Evolutionary conservation across 225 moss, liverwort and hornwort species (phyloP).

Genomic region (Pseudoscleropodium purum): DNA sequence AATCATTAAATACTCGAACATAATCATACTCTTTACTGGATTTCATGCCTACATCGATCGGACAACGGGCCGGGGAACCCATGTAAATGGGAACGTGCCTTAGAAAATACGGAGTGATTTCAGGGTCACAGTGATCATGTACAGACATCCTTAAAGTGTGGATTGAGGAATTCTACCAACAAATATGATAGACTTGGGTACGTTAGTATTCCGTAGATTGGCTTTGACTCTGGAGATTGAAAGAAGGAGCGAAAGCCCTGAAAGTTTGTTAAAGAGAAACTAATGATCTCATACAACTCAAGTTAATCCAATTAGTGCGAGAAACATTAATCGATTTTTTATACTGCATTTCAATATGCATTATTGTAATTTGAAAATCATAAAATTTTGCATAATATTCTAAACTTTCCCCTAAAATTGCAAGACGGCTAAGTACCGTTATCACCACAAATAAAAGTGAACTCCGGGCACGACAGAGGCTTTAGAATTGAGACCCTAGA

Average conservation of each 20-base stretch:
- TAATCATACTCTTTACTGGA: neutral
- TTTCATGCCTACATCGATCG: neutral
- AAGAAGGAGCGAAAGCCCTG: neutral
- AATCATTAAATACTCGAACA: neutral
- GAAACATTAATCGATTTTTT: neutral
- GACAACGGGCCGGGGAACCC: neutral
- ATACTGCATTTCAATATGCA: neutral
- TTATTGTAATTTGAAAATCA: neutral
- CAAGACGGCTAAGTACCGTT: neutral
- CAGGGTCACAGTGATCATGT: neutral
- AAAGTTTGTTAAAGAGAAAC: neutral
- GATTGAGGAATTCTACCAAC: neutral
- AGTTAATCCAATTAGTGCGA: neutral
- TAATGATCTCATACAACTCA: neutral
- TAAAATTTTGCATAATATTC: neutral
- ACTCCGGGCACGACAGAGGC: neutral
- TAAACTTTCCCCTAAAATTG: neutral
- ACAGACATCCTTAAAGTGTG: neutral
- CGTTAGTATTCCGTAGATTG: neutral
- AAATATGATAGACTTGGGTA: neutral
- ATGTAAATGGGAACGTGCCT: neutral
- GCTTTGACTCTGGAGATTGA: neutral
- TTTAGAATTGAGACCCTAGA: neutral
- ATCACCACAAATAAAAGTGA: neutral
- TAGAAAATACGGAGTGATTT: neutral